phyloP scores from a whole-genome alignment of 495 filamentous ascomycete genomes.

The Trichoderma virens region DNA sequence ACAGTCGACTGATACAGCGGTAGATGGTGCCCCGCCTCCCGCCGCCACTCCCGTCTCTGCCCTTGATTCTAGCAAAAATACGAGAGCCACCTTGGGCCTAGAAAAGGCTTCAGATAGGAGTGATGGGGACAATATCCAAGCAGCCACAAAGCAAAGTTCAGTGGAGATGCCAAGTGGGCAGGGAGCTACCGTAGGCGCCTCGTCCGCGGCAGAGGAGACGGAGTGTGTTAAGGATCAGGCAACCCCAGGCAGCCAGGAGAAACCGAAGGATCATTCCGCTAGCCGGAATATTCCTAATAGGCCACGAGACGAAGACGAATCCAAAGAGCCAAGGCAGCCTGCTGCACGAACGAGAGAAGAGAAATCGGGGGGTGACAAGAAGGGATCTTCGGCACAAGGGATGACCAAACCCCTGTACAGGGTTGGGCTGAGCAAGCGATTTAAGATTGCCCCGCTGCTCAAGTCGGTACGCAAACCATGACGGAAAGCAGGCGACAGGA shows the following conservation, averaged over 20 bases:
- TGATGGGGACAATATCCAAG: not conserved
- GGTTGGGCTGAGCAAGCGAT: constrained; percentile 59
- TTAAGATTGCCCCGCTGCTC: constrained; percentile 58
- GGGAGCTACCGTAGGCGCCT: not conserved
- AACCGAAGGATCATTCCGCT: not conserved
- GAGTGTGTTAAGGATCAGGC: not conserved
- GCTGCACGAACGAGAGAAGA: not conserved
- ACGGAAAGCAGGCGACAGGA: not conserved
- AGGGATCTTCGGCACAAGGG: not conserved
- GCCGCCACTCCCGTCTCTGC: not conserved
- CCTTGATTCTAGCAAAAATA: not conserved
- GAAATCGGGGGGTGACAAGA: constrained; percentile 1
- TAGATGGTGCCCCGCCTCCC: not conserved
- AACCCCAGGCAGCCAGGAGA: not conserved
- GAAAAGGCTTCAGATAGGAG: not conserved
- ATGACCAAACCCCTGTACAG: constrained; percentile 47
- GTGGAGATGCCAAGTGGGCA: not conserved
- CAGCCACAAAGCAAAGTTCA: not conserved
- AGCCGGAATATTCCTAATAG: not conserved
- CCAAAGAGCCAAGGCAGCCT: not conserved
- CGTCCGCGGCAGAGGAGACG: not conserved
- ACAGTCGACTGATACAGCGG: not conserved
- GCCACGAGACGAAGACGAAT: not conserved
- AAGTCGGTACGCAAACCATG: constrained; percentile 48
- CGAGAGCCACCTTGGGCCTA: not conserved